Conservation (phyloP, 1,284 basidiomycete species). For the Meira miltonrushii region DNA sequence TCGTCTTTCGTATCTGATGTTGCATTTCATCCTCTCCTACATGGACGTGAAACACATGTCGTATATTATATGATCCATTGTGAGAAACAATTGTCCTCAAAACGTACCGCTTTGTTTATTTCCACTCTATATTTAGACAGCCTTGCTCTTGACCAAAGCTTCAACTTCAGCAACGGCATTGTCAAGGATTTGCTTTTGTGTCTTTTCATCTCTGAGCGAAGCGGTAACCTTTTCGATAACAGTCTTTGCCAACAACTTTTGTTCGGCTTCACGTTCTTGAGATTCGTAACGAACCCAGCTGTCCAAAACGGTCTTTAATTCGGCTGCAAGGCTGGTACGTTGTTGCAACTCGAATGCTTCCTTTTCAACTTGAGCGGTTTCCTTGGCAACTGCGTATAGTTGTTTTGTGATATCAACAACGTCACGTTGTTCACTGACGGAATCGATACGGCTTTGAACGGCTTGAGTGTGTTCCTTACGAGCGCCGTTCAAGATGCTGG, state of each 20-base stretch:
- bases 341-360: conserved; percentile 86
- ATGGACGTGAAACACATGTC: too few relatives aligned
- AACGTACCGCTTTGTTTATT: too few relatives aligned
- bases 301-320: conserved; percentile 92
- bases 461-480: conserved; percentile 86
- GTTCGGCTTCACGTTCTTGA: conserved; percentile 91
- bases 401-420: conserved; percentile 82
- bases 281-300: conserved; percentile 98
- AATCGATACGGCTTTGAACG: conserved; percentile 84
- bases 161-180: conserved; percentile 85
- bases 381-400: conserved; percentile 89
- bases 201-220: conserved; percentile 79
- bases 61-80: too few relatives aligned
- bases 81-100: too few relatives aligned
- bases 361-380: conserved; percentile 85
- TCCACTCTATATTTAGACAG: conserved; percentile 33
- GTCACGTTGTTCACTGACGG: conserved; percentile 88
- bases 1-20: too few relatives aligned
- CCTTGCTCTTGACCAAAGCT: conserved; percentile 54
- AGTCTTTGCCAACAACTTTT: conserved; percentile 77
- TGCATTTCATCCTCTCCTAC: too few relatives aligned
- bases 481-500: conserved; percentile 72
- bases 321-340: conserved; percentile 76
- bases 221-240: conserved; percentile 82
- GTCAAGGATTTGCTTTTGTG: conserved; percentile 82